These are phyloP conservation scores for Teunomyces gatunensis DNA, from an alignment of 805 yeast species.

Conservation along the genomic window DNA sequence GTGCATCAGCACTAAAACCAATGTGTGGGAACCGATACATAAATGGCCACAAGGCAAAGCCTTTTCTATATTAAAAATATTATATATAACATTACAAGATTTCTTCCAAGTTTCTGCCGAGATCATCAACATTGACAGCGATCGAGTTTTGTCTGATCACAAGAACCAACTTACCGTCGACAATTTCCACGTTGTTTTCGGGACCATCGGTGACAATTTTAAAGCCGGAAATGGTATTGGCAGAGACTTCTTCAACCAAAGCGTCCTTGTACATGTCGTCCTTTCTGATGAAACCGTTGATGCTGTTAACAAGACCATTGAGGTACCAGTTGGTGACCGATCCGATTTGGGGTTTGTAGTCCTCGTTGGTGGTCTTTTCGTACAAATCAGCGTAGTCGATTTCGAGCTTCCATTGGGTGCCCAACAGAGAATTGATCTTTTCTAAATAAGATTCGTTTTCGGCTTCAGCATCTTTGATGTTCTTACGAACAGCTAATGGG, in stretches of 20 bases:
- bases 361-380: constrained; percentile 6
- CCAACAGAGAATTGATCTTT: constrained; percentile 7
- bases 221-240: constrained; percentile 8
- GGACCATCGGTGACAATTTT: constrained; percentile 7
- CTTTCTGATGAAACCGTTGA: constrained; percentile 8
- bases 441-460: constrained; percentile 5
- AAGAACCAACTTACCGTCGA: constrained; percentile 8
- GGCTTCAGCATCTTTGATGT: constrained; percentile 12
- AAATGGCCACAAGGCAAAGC: too few species aligned
- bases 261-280: constrained; percentile 12
- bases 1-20: background rate
- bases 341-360: constrained; percentile 8
- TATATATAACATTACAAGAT: background rate
- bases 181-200: constrained; percentile 3
- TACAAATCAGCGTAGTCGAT: constrained; percentile 10
- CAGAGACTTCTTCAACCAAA: constrained; percentile 9
- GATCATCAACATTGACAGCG: constrained; percentile 7
- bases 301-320: constrained; percentile 4
- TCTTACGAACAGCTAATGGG: constrained; percentile 10
- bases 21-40: background rate
- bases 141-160: constrained; percentile 5
- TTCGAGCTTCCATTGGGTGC: constrained; percentile 8
- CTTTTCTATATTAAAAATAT: too few species aligned
- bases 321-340: constrained; percentile 12
- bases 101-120: constrained; percentile 5